Base-by-base conservation (phyloP, 441 rosid genomes). In the Melianthus villosus region DNA sequence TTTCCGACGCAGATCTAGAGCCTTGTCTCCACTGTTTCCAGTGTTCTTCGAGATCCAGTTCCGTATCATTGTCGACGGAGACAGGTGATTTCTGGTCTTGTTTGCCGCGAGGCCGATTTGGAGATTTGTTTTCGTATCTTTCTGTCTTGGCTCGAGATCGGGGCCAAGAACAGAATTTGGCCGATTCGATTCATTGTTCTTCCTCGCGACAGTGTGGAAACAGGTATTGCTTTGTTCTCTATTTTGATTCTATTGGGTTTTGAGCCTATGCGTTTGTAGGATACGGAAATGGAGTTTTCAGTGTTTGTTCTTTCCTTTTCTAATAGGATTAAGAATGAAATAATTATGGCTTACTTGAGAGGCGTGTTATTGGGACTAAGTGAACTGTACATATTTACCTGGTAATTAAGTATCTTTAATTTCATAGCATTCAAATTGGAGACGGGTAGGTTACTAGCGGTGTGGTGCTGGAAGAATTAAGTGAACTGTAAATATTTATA, bases 91-190 rank as follows among this genome's bases (percentile, higher is more conserved):
- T 34, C 27, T 31, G 10, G 53, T 43, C 18, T 22, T n/a, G 15
- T 27, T 27, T 25, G 16, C 14, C 45, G 53, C 31, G 41, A 6
- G 37, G 45, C 34, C 50, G 46, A 37, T 48, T 57, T 25, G 56
- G 59, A 52, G 77, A 60, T 72, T 60, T 73, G 60, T 48, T 64
- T 55, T 28, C 59, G n/a, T n/a, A n/a, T 67, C 46, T 59, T 44
- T 47, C 56, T 62, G 71, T 57, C 67, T 73, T 63, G 79, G 79
- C 91, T 81, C 85, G 80, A 71, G 86, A 81, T 85, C 91, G 75
- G 82, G 73, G 96, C 93, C 91, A 76, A 64, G 60, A 37, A 63
- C 74, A 57, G 79, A 55, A 57, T 68, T 50, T 39, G 52, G 43
- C 14, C 4, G 25, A 10, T 44, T 53, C 1, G 16, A 12, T 62